These are phyloP conservation scores for Botryosphaeria agaves DNA, from an alignment of 2,329 filamentous ascomycete genomes.

Conservation along the genomic window DNA sequence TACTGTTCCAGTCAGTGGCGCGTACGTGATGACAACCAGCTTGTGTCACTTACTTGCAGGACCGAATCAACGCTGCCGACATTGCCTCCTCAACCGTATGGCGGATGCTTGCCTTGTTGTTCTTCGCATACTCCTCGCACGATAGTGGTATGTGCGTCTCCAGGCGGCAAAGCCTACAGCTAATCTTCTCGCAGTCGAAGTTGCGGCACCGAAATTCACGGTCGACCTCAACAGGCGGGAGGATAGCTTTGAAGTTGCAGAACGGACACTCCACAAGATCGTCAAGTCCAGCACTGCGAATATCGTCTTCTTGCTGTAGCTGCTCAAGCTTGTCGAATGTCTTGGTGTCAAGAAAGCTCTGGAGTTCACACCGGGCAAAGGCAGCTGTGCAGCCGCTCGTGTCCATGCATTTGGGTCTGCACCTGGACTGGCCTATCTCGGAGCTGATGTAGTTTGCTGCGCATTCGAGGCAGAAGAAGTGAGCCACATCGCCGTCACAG, in stretches of 20 bases:
- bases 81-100: constrained; percentile 69
- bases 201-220: constrained; percentile 59
- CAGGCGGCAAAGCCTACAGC: constrained; percentile 41
- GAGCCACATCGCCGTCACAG: constrained; percentile 40
- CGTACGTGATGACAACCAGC: neutral
- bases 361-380: constrained; percentile 40
- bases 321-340: constrained; percentile 46
- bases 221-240: constrained; percentile 46
- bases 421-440: constrained; percentile 51
- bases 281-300: constrained; percentile 54
- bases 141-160: constrained; percentile 55
- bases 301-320: constrained; percentile 51
- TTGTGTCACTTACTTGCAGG: constrained; percentile 38
- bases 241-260: constrained; percentile 65
- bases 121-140: constrained; percentile 47
- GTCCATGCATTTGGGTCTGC: constrained; percentile 54
- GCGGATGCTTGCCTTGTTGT: constrained; percentile 42
- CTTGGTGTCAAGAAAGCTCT: constrained; percentile 39
- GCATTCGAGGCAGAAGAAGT: constrained; percentile 57
- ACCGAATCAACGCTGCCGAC: constrained; percentile 60
- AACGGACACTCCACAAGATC: constrained; percentile 64
- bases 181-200: constrained; percentile 39
- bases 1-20: constrained; percentile 13
- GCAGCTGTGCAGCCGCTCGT: constrained; percentile 44
- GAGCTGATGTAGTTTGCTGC: constrained; percentile 46